Evolutionary conservation across 169 alveolate species (phyloP).

Genomic region (Cryptosporidium andersoni): DNA sequence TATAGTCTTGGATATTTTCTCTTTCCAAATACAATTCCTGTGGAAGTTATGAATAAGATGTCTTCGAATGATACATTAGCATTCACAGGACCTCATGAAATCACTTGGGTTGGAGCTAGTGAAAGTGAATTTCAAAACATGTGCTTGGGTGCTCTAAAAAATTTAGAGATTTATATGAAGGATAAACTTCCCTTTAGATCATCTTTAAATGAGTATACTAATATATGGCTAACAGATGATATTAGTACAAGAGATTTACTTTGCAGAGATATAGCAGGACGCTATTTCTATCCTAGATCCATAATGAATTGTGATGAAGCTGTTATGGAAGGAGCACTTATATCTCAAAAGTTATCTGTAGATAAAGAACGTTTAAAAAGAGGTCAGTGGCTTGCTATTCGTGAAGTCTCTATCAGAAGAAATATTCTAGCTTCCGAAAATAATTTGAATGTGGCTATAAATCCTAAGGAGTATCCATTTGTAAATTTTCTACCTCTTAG

Average conservation of each 20-base stretch:
- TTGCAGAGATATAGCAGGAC: constrained; percentile 66
- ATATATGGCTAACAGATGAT: constrained; percentile 52
- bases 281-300: constrained; percentile 48
- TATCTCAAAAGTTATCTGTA: constrained; percentile 10
- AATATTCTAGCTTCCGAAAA: not conserved
- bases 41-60: constrained; percentile 21
- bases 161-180: constrained; percentile 11
- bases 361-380: constrained; percentile 39
- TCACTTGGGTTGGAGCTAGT: constrained; percentile 63
- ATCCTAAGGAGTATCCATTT: not conserved
- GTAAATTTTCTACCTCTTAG: constrained; percentile 7
- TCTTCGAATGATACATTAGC: constrained; percentile 53
- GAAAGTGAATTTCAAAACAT: constrained; percentile 38
- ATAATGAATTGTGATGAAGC: constrained; percentile 34
- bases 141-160: constrained; percentile 53
- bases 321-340: not conserved
- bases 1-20: constrained; percentile 37
- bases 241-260: constrained; percentile 36
- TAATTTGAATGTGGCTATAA: not conserved
- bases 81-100: constrained; percentile 65
- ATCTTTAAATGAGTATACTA: constrained; percentile 3
- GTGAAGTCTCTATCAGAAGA: constrained; percentile 12
- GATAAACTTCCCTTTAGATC: not conserved
- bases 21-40: constrained; percentile 41
- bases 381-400: constrained; percentile 64